Base-by-base conservation (phyloP, 768 basidiomycete genomes). In the Suillus americanus region DNA sequence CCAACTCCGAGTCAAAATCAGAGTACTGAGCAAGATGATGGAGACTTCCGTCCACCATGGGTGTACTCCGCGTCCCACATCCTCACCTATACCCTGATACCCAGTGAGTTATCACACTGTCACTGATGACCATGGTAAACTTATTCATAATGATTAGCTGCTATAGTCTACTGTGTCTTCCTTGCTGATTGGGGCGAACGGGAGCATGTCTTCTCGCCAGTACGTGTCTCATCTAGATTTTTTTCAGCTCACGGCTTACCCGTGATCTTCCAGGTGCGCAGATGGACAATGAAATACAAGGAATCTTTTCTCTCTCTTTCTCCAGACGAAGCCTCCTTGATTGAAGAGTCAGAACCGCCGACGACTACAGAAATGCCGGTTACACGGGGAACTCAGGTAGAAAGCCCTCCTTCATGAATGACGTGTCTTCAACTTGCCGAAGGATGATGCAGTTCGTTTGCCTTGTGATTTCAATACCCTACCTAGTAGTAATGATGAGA, bases 151-250 rank as follows among this genome's bases (percentile, higher is more conserved):
- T n/a, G 16, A 65, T 50, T 67, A 90, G 89, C 78, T 28, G 76
- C 82, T n/a, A 71, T 79, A 18, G 45, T 86, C 4, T 91, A 90
- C 66, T 81, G 81, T 3, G 77, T 87, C 25, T 87, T 91, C 71
- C 74, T 87, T 63, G 83, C 85, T 60, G 88, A 91, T 72, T 90
- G 85, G 73, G 89, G 89, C 4, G 85, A 88, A n/a, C 78, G 80
- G 55, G 89, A 91, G 28, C 89, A 91, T 72, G 86, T 89, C 33
- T 91, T 89, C 73, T 83, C 82, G 73, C 85, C 87, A 28, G 89
- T 89, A 66, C 72, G 86, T 80, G 40, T 64, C 48, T 51, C 60
- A 51, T 37, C 50, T 43, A n/a, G 20, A 2, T 18, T 53, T 35
- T 46, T 40, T 56, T 25, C 23, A 3, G 18, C 57, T 38, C 56